Evolutionary conservation across 78 protist genomes (phyloP), one percentile per base, ranked within the genome.

Genomic region (Dictyostelium capitatum): DNA sequence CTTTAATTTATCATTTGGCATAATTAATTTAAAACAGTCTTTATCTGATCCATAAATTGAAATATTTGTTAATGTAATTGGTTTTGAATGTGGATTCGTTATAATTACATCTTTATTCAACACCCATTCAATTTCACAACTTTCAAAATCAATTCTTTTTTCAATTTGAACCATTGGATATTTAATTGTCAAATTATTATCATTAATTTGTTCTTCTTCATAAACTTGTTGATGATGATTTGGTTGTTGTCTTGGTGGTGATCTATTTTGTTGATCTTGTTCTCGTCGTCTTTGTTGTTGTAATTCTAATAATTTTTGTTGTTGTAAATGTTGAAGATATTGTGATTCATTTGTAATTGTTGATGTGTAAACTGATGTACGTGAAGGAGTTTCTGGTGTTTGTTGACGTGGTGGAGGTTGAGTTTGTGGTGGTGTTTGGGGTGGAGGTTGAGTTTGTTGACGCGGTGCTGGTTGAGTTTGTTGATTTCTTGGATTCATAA

Each of bases 11-110:
- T 67, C 17, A n/a, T 77, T 41, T 2, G 82, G 28, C 10, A 28
- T n/a, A 12, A 54, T 37, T 47, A 79, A 32, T 23, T 41, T 51
- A 32, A 79, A 79, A 20, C 17, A 59, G 23, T 51, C 14, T 32
- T 19, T 79, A 37, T 79, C 64, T 9, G 37, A 20, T 11, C 83
- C 83, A 54, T 32, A 37, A 20, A 79, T 54, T 15, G 12, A 28
- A 15, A 48, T 23, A 56, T 79, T 79, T 23, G 83, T 15, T 32
- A 79, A n/a, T 32, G 70, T 37, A n/a, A 79, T 50, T 17, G 73
- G 20, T 79, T 79, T 51, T 54, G 70, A 54, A 56, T 79, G 83
- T 48, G 83, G 83, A 56, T 79, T 79, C 5, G 72, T 79, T 23
- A 79, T 41, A 3, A 79, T 20, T 12, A 79, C 3, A 32, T 51